Evolutionary conservation across 2,329 filamentous ascomycete species (phyloP), one percentile per base, ranked within the genome.

Genomic region (Epichloe uncinata): DNA sequence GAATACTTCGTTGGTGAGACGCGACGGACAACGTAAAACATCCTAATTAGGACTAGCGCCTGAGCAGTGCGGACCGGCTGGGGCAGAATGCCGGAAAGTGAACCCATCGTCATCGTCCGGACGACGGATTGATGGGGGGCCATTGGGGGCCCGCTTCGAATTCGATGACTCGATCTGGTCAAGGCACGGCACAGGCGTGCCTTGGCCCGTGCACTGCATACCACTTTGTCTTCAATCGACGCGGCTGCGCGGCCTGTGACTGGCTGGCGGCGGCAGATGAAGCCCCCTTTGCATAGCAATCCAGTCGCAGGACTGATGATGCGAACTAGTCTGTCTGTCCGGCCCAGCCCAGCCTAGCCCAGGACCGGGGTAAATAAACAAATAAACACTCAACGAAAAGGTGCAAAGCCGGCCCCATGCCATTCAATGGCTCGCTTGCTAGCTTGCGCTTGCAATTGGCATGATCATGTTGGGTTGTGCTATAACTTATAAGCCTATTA

Each of bases 351-450:
- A 37, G 15, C 35, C 15, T 13, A n/a, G 13, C 35, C 15, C 35
- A n/a, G 13, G 35, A n/a, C 22, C 20, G 37, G 18, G 45, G 47
- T 49, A 44, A 45, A 49, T 15, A 51, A 48, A 48, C 36, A 51
- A 48, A 51, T 16, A 51, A 47, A 43, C 42, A 50, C 38, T n/a
- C 34, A 44, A 12, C 7, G 7, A 30, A 30, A 30, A 8, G 7
- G 12, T 13, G 35, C 13, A 37, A n/a, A 37, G 35, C 12, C 13
- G 35, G 7, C 2, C 35, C 35, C 35, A n/a, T n/a, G 12, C 7
- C 35, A 13, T 13, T n/a, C 7, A 0, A 13, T 37, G 35, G 26
- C 30, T 9, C 8, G 30, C 30, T 11, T 30, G 26, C 26, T 11
- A 9, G 26, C 26, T 30, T 30, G 30, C 11, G 30, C 30, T 30